Conservation (phyloP, 352 stramenopile genomes). For the Pythium oligandrum region DNA sequence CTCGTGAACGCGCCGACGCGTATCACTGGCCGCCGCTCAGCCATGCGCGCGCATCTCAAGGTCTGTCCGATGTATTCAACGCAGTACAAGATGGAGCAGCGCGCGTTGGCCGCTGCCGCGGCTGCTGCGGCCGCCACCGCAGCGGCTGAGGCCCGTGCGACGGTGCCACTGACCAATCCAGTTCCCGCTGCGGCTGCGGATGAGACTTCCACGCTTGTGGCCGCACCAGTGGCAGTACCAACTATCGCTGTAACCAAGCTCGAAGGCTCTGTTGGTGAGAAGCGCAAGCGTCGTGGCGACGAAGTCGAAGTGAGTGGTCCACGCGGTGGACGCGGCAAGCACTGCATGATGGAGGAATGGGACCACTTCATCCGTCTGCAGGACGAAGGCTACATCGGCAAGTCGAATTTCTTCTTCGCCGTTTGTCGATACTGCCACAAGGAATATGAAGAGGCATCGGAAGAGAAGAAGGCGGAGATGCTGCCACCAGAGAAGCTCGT, state of each 20-base stretch:
- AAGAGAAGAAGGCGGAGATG: conserved; percentile 42
- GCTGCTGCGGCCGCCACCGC: conserved; percentile 14
- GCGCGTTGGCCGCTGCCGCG: conserved; percentile 19
- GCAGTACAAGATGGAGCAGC: conserved; percentile 63
- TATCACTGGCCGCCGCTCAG: conserved; percentile 66
- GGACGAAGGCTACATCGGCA: conserved; percentile 77
- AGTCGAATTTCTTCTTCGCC: conserved; percentile 78
- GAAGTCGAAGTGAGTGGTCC: conserved; percentile 26
- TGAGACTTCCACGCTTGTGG: neutral
- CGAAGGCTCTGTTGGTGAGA: conserved; percentile 26
- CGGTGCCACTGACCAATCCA: neutral
- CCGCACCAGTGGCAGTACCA: neutral
- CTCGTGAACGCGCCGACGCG: conserved; percentile 44
- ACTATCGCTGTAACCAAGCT: conserved; percentile 10
- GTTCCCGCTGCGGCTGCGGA: neutral
- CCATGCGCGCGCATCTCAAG: conserved; percentile 77
- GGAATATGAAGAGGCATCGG: conserved; percentile 47
- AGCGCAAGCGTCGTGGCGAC: conserved; percentile 47
- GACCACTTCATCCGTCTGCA: conserved; percentile 69
- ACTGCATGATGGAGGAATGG: conserved; percentile 85
- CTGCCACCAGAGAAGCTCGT: conserved; percentile 62
- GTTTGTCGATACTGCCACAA: conserved; percentile 65
- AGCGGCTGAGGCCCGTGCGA: neutral
- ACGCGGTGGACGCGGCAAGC: conserved; percentile 53
- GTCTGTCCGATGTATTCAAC: conserved; percentile 58